Base-by-base conservation (phyloP, 768 basidiomycete species). In the Auriscalpium vulgare region DNA sequence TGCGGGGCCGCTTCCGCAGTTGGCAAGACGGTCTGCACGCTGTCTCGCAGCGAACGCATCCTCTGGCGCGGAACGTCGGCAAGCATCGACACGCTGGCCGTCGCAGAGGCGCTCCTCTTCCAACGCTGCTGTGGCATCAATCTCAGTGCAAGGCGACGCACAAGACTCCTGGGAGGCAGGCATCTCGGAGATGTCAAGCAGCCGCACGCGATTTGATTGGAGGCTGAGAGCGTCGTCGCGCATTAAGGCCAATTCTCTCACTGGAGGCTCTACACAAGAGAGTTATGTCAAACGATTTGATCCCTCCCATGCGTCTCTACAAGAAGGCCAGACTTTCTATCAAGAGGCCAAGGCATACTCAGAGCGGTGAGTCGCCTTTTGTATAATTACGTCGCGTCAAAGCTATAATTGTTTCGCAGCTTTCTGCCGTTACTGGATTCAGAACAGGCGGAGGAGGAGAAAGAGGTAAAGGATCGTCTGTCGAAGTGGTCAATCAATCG, bases 381-480 rank as follows among this genome's bases (percentile, higher is more conserved):
- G 1, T 37, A n/a, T 21, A 21, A 19, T 13, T 47, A 56, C 53
- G 34, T 51, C 9, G 13, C 50, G 16, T 38, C 37, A n/a, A 14
- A 29, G 29, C 40, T 50, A 10, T 17, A 8, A 7, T 36, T 19
- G 9, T 46, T 16, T n/a, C 5, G 16, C 43, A 83, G 80, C 44
- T 78, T 91, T 62, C 52, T 72, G 14, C 74, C 75, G 1, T 58
- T 82, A 8, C 61, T 81, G 8, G 67, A 74, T 10, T 74, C 78
- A 11, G 91, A 93, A 68, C 83, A 85, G 65, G 75, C 72, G 1
- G 82, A 88, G 62, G 81, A 79, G 40, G 82, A 85, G 59, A 75
- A 76, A 1, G 74, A 80, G 1, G 65, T 88, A 21, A 75, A 75
- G 50, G 75, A 87, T 58, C 81, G 91, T 37, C 74, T 93, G 14